These are phyloP conservation scores for Terana coerulea DNA, from an alignment of 768 basidiomycete genomes.

Conservation along the genomic window DNA sequence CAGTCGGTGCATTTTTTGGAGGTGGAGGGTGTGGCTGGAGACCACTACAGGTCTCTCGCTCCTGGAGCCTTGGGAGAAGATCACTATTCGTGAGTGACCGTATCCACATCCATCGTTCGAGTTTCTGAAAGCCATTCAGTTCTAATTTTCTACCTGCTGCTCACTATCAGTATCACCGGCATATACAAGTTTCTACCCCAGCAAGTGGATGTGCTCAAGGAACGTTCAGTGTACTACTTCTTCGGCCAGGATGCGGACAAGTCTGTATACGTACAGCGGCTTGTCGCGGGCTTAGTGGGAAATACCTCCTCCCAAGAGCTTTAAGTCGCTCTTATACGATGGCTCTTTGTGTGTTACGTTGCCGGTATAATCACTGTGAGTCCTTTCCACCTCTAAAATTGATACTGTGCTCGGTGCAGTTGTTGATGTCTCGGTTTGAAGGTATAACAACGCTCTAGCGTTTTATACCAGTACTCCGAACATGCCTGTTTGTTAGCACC, in stretches of 20 bases:
- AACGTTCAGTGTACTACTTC: constrained; percentile 55
- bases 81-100: constrained; percentile 47
- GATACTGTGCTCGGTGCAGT: too few species aligned
- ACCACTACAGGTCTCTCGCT: constrained; percentile 56
- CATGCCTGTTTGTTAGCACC: too few species aligned
- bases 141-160: constrained; percentile 35
- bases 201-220: constrained; percentile 46
- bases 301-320: background rate
- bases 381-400: too few species aligned
- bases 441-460: too few species aligned
- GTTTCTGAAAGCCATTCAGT: constrained; percentile 29
- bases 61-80: constrained; percentile 68
- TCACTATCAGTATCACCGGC: constrained; percentile 45
- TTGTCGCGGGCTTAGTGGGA: constrained; percentile 1
- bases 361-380: too few species aligned
- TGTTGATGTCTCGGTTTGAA: too few species aligned
- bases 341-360: background rate
- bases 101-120: background rate
- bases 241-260: constrained; percentile 41
- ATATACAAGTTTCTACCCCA: constrained; percentile 51
- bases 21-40: constrained; percentile 52
- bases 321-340: background rate
- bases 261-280: background rate
- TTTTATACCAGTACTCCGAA: too few species aligned
- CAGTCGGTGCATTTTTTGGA: constrained; percentile 39